These are phyloP conservation scores for Lasiosphaeris hirsuta DNA, from an alignment of 495 filamentous ascomycete species.

Conservation along the genomic window DNA sequence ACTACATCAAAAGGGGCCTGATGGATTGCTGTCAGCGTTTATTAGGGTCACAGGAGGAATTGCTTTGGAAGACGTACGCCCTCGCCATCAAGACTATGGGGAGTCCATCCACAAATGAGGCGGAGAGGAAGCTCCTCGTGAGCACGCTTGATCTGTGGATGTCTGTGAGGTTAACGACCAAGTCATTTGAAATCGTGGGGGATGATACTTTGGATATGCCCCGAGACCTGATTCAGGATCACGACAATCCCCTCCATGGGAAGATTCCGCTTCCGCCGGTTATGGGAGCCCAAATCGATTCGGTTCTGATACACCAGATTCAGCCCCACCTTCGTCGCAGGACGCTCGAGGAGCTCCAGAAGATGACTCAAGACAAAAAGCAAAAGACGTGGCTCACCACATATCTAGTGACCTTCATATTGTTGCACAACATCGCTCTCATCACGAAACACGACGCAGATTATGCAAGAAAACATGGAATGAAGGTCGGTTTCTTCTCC, in stretches of 20 bases:
- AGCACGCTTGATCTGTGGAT: slow-evolving; percentile 55
- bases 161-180: slow-evolving; percentile 54
- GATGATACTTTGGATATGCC: slow-evolving; percentile 53
- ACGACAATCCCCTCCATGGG: slow-evolving; percentile 44
- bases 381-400: slow-evolving; percentile 55
- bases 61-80: slow-evolving; percentile 43
- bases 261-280: slow-evolving; percentile 57
- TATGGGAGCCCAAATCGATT: slow-evolving; percentile 58
- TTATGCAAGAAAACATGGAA: slow-evolving; percentile 52
- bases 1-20: slow-evolving; percentile 41
- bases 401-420: slow-evolving; percentile 55
- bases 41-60: slow-evolving; percentile 32
- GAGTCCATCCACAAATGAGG: slow-evolving; percentile 21
- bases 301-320: slow-evolving; percentile 54
- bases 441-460: slow-evolving; percentile 54
- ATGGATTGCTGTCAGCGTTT: slow-evolving; percentile 39
- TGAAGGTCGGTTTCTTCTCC: slow-evolving; percentile 37
- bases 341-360: slow-evolving; percentile 54
- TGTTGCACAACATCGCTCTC: slow-evolving; percentile 57
- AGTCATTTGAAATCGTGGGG: slow-evolving; percentile 53
- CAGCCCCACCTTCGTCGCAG: slow-evolving; percentile 52
- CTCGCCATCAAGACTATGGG: slow-evolving; percentile 36
- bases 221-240: slow-evolving; percentile 43
- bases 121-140: slow-evolving; percentile 42
- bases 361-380: slow-evolving; percentile 55